Percentiles rank a stretch among this genome's conserved stretches.
Conservation (phyloP, 768 basidiomycete species). For the Lactarius trivialis region DNA sequence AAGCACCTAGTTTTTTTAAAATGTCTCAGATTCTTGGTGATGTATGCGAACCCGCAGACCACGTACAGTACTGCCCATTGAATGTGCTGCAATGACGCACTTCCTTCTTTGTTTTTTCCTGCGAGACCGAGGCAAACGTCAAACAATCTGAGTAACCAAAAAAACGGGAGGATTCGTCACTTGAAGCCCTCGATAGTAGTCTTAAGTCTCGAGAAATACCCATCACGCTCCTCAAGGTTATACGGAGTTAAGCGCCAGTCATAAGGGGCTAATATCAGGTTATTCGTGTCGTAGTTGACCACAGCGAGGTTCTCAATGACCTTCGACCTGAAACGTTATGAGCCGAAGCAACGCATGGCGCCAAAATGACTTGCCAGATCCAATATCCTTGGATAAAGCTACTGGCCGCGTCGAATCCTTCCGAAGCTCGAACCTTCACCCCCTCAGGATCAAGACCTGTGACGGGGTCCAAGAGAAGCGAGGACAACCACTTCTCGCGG, state of each 20-base stretch:
- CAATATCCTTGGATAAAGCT: conserved; percentile 88
- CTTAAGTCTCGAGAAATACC: conserved; percentile 83
- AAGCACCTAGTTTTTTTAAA: conserved; percentile 30
- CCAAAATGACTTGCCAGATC: conserved; percentile 60
- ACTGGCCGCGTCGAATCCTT: conserved; percentile 87
- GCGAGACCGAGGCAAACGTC: not conserved
- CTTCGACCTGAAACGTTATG: conserved; percentile 54
- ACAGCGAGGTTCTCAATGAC: conserved; percentile 93
- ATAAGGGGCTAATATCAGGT: conserved; percentile 76
- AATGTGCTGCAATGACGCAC: conserved; percentile 78
- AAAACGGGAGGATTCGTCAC: conserved; percentile 30
- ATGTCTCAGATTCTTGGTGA: not conserved
- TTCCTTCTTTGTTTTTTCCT: conserved; percentile 69
- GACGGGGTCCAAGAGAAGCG: conserved; percentile 84
- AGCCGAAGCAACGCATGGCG: not conserved
- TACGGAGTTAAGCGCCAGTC: conserved; percentile 87
- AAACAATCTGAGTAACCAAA: not conserved
- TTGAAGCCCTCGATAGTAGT: conserved; percentile 72
- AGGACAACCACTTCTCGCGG: conserved; percentile 82
- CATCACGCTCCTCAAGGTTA: conserved; percentile 89
- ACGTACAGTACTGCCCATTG: conserved; percentile 77
- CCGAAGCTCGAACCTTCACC: conserved; percentile 83
- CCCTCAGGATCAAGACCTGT: conserved; percentile 87
- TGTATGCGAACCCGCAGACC: not conserved
- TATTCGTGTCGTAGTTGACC: conserved; percentile 89